Evolutionary conservation across 2,329 filamentous ascomycete genomes (phyloP), one percentile per base, ranked within the genome.

Genomic region (Hymenoscyphus scutula): DNA sequence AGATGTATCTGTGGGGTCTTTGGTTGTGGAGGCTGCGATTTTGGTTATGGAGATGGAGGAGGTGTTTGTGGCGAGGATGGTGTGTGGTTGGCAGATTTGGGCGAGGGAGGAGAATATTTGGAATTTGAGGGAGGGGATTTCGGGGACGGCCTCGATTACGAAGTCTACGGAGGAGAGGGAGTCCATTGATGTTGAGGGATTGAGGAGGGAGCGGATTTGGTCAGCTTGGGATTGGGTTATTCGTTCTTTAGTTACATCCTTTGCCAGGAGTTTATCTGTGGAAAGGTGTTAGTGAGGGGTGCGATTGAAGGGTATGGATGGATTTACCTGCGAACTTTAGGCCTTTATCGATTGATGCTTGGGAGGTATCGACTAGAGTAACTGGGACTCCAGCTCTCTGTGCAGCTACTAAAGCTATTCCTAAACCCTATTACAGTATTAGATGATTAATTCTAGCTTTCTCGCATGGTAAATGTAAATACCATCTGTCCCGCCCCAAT

Each of bases 41-140:
- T 89, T 90, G 53, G 95, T 99, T 76, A 99, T 97, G 64, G 91
- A 94, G 75, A 99, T 99, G 65, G 92, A 97, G n/a, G 92, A 97
- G 6, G 95, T 99, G 80, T 99, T 99, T 66, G 95, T 99, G 5
- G 95, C 94, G 38, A 99, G 85, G 71, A 99, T 91, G 63, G 95
- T 87, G 74, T 98, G 92, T 59, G 88, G 81, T 11, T 92, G 88
- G 69, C 90, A 93, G 69, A 96, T 87, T 71, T 90, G 80, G 6
- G 93, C 92, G 11, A 99, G 84, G 72, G 89, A 84, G 67, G 85
- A 80, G 79, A 99, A 99, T 69, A 99, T 96, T 68, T 88, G 86
- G 68, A 88, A 87, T 78, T 99, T 99, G 67, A 99, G 84, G 58
- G 88, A 81, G 48, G 90, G 88, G 61, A 97, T 94, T 80, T 97